These are phyloP conservation scores for Globisporangium sylvaticum DNA, from an alignment of 352 stramenopile genomes.

Conservation along the genomic window DNA sequence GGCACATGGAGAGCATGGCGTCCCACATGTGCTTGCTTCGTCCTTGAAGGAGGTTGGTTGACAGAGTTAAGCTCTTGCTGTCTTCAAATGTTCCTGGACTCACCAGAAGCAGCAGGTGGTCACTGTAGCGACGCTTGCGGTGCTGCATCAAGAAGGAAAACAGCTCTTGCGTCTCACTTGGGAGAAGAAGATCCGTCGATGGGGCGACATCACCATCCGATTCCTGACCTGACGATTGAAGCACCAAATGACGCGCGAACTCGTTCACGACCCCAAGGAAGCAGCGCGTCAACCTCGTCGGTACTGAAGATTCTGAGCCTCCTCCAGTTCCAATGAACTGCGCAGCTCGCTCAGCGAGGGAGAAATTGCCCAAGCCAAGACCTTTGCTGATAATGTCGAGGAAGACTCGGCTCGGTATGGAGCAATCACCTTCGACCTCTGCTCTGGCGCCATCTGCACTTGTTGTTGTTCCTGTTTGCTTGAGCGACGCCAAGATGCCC, in stretches of 20 bases:
- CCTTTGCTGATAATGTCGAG: constrained; percentile 30
- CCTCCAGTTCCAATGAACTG: constrained; percentile 11
- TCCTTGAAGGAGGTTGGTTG: background rate
- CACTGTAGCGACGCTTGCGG: constrained; percentile 8
- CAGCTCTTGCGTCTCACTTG: constrained; percentile 12
- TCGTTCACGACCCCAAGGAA: constrained; percentile 10
- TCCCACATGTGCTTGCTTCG: constrained; percentile 28
- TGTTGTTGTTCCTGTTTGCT: background rate
- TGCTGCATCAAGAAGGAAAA: constrained; percentile 12
- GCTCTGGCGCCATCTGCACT: too few species aligned
- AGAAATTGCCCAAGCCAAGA: constrained; percentile 18
- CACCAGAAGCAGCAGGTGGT: background rate
- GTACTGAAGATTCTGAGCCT: constrained; percentile 5
- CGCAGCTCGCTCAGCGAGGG: constrained; percentile 31
- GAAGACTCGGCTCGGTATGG: constrained; percentile 39
- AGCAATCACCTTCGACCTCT: constrained; percentile 14
- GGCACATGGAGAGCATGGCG: constrained; percentile 27
- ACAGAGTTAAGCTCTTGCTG: background rate
- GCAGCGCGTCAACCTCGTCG: constrained; percentile 11
- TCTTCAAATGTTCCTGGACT: background rate
- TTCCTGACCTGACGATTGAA: background rate
- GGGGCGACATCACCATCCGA: background rate
- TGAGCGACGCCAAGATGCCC: constrained; percentile 22
- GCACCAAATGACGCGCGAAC: background rate
- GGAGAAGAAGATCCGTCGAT: background rate